Base-by-base conservation (phyloP, 345 rosid genomes). In the Clausena lansium region DNA sequence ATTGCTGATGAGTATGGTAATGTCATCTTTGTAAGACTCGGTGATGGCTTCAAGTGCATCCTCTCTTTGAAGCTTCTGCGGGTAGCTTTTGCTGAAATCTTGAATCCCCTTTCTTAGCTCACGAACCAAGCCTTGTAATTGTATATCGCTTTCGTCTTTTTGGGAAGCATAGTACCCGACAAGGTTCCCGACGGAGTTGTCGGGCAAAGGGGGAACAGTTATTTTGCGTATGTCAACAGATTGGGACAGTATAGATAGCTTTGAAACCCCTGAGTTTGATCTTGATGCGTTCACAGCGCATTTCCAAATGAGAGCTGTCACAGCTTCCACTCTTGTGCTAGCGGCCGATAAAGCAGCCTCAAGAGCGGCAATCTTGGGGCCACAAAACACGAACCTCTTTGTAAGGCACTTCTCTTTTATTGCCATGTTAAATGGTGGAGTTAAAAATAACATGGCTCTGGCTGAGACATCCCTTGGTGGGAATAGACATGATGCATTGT, bases 221-320 rank as follows among this genome's bases (percentile, higher is more conserved):
- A 47, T 54, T 76, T 22, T 24, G 4, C 83, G 77, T n/a, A 80
- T 22, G 54, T 76, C 65, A 6, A 80, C 67, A 0, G 67, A 32
- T 57, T 65, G 67, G 30, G 27, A 41, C 54, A 80, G 19, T 8
- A 71, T 25, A 0, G 79, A 75, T 0, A 30, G 58, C 59, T 30
- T 75, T 10, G 64, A 10, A 2, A 35, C 10, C 7, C 77, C 77
- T 50, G 67, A 2, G 27, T 73, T 73, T 17, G 67, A 36, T 36
- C 68, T 47, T 1, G 78, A 39, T 2, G 78, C 82, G 2, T 55
- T 71, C 9, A 62, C 19, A 0, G 74, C 74, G 6, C 69, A 75
- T 69, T 73, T 81, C 76, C 82, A 81, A 32, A 84, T 72, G 4
- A 81, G 33, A 9, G 81, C 84, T 0, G 76, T 54, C 74, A 81